Evolutionary conservation across 495 filamentous ascomycete species (phyloP).

Genomic region (Chaetomium tenue): DNA sequence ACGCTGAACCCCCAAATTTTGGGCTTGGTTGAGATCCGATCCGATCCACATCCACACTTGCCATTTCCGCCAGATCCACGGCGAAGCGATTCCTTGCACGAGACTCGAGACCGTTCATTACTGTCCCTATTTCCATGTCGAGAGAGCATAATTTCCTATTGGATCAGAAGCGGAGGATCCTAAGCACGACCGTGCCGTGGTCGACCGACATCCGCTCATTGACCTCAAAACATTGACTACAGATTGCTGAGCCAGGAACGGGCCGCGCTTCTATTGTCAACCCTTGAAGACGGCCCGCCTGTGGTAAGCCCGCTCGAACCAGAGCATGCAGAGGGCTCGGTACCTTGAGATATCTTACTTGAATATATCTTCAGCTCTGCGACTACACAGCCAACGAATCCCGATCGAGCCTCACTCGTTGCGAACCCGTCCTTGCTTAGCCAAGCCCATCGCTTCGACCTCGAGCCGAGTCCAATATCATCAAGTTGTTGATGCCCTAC

Average conservation of each 20-base stretch:
- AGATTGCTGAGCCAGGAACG: neutral
- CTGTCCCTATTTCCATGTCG: slow-evolving; percentile 23
- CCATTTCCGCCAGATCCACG: neutral
- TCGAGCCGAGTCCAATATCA: neutral
- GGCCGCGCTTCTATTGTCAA: neutral
- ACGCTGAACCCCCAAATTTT: slow-evolving; percentile 20
- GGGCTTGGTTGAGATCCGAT: neutral
- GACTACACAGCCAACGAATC: neutral
- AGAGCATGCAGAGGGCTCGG: neutral
- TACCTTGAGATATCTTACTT: neutral
- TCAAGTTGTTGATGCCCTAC: neutral
- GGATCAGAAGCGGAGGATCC: slow-evolving; percentile 30
- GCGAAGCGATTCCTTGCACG: neutral
- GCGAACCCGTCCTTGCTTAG: neutral
- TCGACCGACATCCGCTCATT: slow-evolving; percentile 8
- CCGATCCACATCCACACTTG: slow-evolving; percentile 2
- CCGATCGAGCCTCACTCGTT: neutral
- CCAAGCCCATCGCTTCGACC: neutral
- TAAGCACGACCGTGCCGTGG: slow-evolving; percentile 21
- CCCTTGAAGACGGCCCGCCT: slow-evolving; percentile 16
- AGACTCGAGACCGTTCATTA: neutral
- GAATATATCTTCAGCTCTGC: neutral
- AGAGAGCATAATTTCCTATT: slow-evolving; percentile 7
- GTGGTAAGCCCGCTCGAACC: neutral
- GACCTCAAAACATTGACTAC: neutral